Base-by-base conservation (phyloP, 345 rosid species). In the Syzygium aqueum region DNA sequence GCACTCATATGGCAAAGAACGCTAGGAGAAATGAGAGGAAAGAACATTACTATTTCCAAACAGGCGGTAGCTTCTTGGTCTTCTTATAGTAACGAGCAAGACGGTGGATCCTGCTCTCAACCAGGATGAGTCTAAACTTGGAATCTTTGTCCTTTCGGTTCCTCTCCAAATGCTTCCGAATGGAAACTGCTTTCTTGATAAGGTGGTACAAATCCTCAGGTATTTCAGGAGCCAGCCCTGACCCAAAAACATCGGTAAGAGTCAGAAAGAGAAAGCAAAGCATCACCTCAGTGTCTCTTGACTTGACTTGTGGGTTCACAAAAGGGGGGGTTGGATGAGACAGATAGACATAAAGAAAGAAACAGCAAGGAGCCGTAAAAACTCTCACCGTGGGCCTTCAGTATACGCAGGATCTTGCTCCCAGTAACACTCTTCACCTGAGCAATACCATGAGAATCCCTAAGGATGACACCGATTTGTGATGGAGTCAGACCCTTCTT, bases 61-160 rank as follows among this genome's bases (percentile, higher is more conserved):
- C 98, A 2, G 98, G 98, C 9, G 98, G 98, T 65, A 97, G 96
- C 94, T 96, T 97, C 96, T 94, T 96, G 50, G 96, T 97, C 92
- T 96, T 97, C 96, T 97, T 97, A 94, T 97, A 97, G 90, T 96
- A 96, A 49, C 98, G 98, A 65, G 99, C 99, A 87, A 94, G 98
- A 40, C 98, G 95, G 89, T 97, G 98, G 86, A 94, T 96, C 90
- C 99, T 94, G 93, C 98, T 96, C 92, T 97, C 98, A 2, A 95
- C 99, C 89, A 97, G 94, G 91, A 95, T 97, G 94, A 97, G 83
- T 89, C 99, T 90, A 80, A 97, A 97, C 85, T 96, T 95, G 87
- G 99, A 97, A 73, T 97, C 99, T 89, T 97, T 97, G 90, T 97
- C 99, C 91, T 97, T 97, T 88, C 99, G 89, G 94, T 96, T 97